A percentile compares a stretch with the other conserved stretches of the same genome.
Evolutionary conservation across 345 rosid species (phyloP).

Genomic region (Gossypium mustelinum): DNA sequence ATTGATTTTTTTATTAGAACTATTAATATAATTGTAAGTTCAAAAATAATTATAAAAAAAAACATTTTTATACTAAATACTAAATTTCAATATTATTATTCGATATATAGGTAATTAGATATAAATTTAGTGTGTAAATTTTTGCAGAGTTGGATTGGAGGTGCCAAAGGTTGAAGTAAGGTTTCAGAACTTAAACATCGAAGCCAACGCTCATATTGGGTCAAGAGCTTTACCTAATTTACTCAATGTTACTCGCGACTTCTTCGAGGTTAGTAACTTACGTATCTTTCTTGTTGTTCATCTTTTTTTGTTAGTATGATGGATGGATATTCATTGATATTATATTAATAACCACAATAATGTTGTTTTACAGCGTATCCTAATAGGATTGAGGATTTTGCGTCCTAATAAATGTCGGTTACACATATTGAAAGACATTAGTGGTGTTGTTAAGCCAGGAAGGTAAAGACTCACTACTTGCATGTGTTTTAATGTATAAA

Average conservation of each 20-base stretch:
- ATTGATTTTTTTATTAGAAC: no score
- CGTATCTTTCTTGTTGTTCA: background rate
- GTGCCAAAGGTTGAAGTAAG: slow-evolving; percentile 73
- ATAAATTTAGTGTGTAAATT: background rate
- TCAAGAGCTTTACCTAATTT: slow-evolving; percentile 86
- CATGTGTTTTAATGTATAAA: no score
- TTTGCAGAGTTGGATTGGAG: slow-evolving; percentile 63
- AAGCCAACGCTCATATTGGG: slow-evolving; percentile 60
- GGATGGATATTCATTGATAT: no score
- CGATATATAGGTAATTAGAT: no score
- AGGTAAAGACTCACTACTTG: slow-evolving; percentile 37
- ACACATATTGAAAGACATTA: slow-evolving; percentile 53
- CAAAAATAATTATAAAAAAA: no score
- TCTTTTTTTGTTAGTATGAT: background rate
- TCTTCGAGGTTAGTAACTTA: slow-evolving; percentile 47
- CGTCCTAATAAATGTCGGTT: slow-evolving; percentile 42
- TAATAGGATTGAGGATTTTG: slow-evolving; percentile 42
- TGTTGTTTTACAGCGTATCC: slow-evolving; percentile 33
- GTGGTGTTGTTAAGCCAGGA: slow-evolving; percentile 68
- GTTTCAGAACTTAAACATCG: slow-evolving; percentile 57
- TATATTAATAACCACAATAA: background rate
- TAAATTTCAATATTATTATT: no score
- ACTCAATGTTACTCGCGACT: slow-evolving; percentile 56
- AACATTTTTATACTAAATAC: no score
- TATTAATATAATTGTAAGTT: no score